Percentiles rank a stretch among this genome's conserved stretches.
phyloP scores from a whole-genome alignment of 1,139 yeast species.

The Saccharomyces hybrid region DNA sequence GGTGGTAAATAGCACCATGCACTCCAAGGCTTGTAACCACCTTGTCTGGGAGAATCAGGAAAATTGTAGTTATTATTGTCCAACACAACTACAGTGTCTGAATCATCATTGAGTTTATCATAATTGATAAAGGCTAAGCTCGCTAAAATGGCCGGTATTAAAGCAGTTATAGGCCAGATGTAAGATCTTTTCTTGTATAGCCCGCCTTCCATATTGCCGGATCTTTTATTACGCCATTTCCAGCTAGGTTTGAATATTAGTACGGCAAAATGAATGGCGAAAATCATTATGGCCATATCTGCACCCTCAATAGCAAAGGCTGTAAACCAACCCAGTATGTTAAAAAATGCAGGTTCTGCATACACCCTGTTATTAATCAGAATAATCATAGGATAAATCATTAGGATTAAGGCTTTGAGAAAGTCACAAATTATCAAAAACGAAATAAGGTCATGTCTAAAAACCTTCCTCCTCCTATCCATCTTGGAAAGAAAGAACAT shows the following conservation, averaged over 20 bases:
- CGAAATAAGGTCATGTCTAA: slow-evolving; percentile 65
- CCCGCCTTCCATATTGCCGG: slow-evolving; percentile 61
- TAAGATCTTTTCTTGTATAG: slow-evolving; percentile 50
- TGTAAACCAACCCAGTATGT: slow-evolving; percentile 78
- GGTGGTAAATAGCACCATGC: slow-evolving; percentile 81
- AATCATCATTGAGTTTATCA: slow-evolving; percentile 12
- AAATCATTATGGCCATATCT: slow-evolving; percentile 72
- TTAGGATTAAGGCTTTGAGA: slow-evolving; percentile 59
- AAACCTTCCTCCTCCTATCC: slow-evolving; percentile 53
- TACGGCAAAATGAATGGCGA: slow-evolving; percentile 76
- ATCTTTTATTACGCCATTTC: slow-evolving; percentile 37
- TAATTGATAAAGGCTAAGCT: slow-evolving; percentile 58
- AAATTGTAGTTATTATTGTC: slow-evolving; percentile 22
- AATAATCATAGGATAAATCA: slow-evolving; percentile 56
- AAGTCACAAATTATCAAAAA: slow-evolving; percentile 65
- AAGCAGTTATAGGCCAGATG: slow-evolving; percentile 51
- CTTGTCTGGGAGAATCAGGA: slow-evolving; percentile 21
- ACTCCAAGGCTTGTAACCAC: slow-evolving; percentile 56
- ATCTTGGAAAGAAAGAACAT: slow-evolving; percentile 51
- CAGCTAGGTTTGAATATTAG: slow-evolving; percentile 60
- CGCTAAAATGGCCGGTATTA: slow-evolving; percentile 64
- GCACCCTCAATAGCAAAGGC: slow-evolving; percentile 81
- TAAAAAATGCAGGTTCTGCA: slow-evolving; percentile 49
- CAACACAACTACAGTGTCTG: slow-evolving; percentile 17
- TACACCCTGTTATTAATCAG: slow-evolving; percentile 44